phyloP scores from a whole-genome alignment of 441 rosid genomes.

The Manihot esculenta region DNA sequence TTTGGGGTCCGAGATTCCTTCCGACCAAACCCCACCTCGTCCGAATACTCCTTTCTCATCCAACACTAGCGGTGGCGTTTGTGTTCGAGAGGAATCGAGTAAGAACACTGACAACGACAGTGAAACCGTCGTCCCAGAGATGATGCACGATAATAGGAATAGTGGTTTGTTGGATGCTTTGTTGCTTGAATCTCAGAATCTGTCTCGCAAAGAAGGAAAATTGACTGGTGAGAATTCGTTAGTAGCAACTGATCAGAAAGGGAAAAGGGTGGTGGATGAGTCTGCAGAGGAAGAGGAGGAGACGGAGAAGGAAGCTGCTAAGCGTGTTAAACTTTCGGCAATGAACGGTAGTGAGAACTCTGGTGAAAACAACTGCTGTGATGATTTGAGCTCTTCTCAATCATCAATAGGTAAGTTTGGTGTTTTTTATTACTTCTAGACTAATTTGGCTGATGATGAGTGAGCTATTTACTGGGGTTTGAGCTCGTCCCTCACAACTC shows the following conservation, averaged over 20 bases:
- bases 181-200: constrained; percentile 48
- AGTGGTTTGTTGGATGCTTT: constrained; percentile 63
- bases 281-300: constrained; percentile 23
- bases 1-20: constrained; percentile 53
- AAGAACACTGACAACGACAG: constrained; percentile 3
- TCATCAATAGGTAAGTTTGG: constrained; percentile 42
- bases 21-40: constrained; percentile 46
- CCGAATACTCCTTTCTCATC: constrained; percentile 26
- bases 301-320: neutral
- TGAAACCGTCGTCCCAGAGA: neutral
- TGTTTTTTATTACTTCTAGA: no score
- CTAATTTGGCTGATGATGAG: no score
- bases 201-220: constrained; percentile 34
- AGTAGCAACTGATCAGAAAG: constrained; percentile 22
- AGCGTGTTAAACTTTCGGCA: constrained; percentile 22
- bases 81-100: constrained; percentile 12
- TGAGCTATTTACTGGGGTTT: no score
- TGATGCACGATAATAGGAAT: constrained; percentile 18
- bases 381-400: constrained; percentile 42
- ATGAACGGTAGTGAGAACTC: constrained; percentile 18
- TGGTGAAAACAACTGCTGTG: constrained; percentile 32
- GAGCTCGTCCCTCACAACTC: no score
- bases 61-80: constrained; percentile 26
- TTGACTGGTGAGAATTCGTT: constrained; percentile 16
- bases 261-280: constrained; percentile 25